Evolutionary conservation across 2,329 filamentous ascomycete genomes (phyloP), one percentile per base, ranked within the genome.

Genomic region (Remersonia thermophila): DNA sequence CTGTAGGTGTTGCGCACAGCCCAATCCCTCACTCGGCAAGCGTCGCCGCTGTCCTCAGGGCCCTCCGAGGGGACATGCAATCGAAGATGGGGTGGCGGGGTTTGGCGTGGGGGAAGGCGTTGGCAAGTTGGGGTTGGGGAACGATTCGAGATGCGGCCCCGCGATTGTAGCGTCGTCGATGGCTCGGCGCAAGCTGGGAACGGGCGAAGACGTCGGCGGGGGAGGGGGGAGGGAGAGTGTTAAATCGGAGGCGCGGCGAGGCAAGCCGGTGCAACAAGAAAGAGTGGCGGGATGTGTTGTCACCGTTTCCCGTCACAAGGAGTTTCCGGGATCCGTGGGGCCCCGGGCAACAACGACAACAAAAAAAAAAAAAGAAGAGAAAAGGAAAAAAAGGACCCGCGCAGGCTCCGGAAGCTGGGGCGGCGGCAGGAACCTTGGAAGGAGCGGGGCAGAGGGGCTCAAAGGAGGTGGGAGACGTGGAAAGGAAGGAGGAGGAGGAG

Each of bases 1-100:
- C 31, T 29, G 20, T 5, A 6, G 5, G 5, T 5, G 15, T 27
- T 25, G 16, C 30, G 33, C 32, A 33, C 20, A 30, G 17, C 26
- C 37, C 23, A 27, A 27, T 38, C 23, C 23, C 33, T 23, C 20
- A 25, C 30, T 12, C 30, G 32, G 37, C 27, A 36, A 34, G 37
- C 32, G 36, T 35, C 14, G 27, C 27, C 16, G 33, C 7, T 23
- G 25, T 15, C 14, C 20, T 15, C n/a, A n/a, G n/a, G n/a, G n/a
- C n/a, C n/a, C n/a, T n/a, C 5, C 18, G n/a, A 26, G 20, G 26
- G 31, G 18, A 32, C 26, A n/a, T 33, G 30, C 35, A 40, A 36
- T 27, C 33, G 28, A 28, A 32, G 12, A 23, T 18, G 5, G 17
- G 20, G n/a, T n/a, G 20, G 20, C 9, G 5, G 20, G 20, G 20